Evolutionary conservation across 805 yeast genomes (phyloP), one percentile per base, ranked within the genome.

Genomic region (Metschnikowia aberdeeniae): DNA sequence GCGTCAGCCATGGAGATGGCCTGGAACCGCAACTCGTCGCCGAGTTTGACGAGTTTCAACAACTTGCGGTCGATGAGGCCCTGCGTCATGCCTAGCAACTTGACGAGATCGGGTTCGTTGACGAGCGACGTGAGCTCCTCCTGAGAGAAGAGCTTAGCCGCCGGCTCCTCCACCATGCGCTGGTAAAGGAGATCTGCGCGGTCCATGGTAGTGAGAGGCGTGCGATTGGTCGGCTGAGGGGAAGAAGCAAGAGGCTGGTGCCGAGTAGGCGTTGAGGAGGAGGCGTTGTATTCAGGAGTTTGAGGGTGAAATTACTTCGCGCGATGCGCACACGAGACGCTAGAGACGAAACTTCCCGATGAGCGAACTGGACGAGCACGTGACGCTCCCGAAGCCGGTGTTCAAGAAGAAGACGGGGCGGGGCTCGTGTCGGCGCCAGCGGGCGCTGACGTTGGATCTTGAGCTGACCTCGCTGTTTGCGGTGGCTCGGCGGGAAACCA

Each of bases 1-100:
- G 97, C 97, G 51, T 89, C 97, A 10, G 77, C 69, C 34, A 73
- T 66, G 6, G 82, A 74, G 2, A 88, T 84, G 1, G 90, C 89
- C 60, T 85, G 86, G 66, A 89, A 93, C 59, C 76, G 75, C 49
- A 84, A 72, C 49, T 73, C 85, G 47, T 77, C 84, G 45, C 84
- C 84, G 50, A 75, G 80, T 55, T 82, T 85, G 22, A 84, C 75
- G 47, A 88, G 67, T 61, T 86, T 86, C 42, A 89, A 73, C 47
- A 87, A 69, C 52, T 84, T 82, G 48, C 73, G 72, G 57, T 78
- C 72, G 44, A 79, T 58, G 34, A 81, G 63, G 45, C 76, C 77
- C 57, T 81, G 84, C 1, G 77, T 74, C 34, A 75, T 55, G 6
- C 60, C 58, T 68, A 79, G 68, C 36, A 79, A 56, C 42, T 77